A percentile compares a stretch with the other conserved stretches of the same genome.
These are phyloP conservation scores for Kodamaea alishanica DNA, from an alignment of 1,139 yeast genomes.

Conservation along the genomic window DNA sequence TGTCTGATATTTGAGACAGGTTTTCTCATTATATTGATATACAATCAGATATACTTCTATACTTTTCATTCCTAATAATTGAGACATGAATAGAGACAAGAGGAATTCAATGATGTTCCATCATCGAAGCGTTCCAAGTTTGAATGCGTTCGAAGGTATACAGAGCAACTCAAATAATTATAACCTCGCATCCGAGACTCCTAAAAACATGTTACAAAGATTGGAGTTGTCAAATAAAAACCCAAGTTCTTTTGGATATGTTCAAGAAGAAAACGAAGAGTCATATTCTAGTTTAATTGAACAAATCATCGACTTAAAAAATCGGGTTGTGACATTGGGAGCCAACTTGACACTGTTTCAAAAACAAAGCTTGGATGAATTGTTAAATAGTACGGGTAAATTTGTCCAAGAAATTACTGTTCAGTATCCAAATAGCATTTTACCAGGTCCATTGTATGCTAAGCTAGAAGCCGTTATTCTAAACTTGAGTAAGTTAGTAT, in stretches of 20 bases:
- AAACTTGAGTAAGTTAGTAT: constrained; percentile 3
- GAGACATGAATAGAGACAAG: constrained; percentile 1
- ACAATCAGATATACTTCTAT: no score
- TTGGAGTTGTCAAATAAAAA: no score
- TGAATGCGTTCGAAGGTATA: no score
- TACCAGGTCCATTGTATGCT: constrained; percentile 6
- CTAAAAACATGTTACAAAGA: no score
- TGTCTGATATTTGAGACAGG: no score
- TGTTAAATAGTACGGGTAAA: constrained; percentile 9
- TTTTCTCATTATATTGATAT: no score
- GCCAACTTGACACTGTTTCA: constrained; percentile 12
- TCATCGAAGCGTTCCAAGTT: no score
- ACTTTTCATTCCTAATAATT: not conserved
- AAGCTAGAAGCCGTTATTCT: constrained; percentile 9
- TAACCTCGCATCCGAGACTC: no score
- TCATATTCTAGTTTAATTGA: constrained; percentile 2
- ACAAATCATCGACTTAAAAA: constrained; percentile 4
- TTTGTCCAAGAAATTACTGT: constrained; percentile 12
- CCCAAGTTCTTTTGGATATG: no score
- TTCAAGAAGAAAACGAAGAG: constrained; percentile 4
- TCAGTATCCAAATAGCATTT: constrained; percentile 9
- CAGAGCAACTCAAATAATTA: no score
- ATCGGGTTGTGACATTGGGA: constrained; percentile 4
- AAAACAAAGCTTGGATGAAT: constrained; percentile 10
- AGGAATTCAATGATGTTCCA: constrained; percentile 1